Evolutionary conservation across 495 filamentous ascomycete species (phyloP), one percentile per base, ranked within the genome.

Genomic region (Cenococcum geophilum): DNA sequence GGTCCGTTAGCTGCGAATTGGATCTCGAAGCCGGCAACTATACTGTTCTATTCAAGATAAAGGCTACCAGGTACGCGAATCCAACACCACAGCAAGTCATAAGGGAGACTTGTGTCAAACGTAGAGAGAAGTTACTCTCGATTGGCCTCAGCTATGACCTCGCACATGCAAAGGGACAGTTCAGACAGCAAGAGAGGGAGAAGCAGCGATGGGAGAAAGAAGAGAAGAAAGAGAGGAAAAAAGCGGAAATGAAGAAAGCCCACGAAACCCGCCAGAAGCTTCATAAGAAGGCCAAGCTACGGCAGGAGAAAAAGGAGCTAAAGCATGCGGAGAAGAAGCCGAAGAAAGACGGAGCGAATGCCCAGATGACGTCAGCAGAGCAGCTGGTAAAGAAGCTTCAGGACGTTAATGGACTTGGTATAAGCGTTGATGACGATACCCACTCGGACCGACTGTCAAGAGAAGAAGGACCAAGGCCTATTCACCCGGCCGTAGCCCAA

Each of bases 21-120:
- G 78, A 89, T 21, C 82, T 96, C 16, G 88, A 93, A 53, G 81
- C 89, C 0, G 92, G 91, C 35, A 85, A 83, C 61, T 96, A 97
- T 70, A 79, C 79, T 1, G 82, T 96, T 12, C 72, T 93, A 16
- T 81, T 95, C 73, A 89, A 89, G 68, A 79, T 96, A 63, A 86
- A 86, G 4, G 89, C 91, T 14, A 80, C 78, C 22, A 80, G 86
- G 49, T 62, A 77, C 57, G 65, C 75, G 18, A 72, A 72, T 1
- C 68, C 79, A 18, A 81, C 82, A 1, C 80, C 87, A 14, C 87
- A 92, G 64, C 81, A 89, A 0, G 83, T 85, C 5, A 82, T 95
- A 8, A 80, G 81, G 27, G 75, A 78, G 3, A 80, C 85, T 56
- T 86, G 85, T 23, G 77, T 80, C 42, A 70, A 71, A 0, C 79